These are phyloP conservation scores for Hemerocallis citrina DNA, from an alignment of 106 monocot genomes.

Conservation along the genomic window DNA sequence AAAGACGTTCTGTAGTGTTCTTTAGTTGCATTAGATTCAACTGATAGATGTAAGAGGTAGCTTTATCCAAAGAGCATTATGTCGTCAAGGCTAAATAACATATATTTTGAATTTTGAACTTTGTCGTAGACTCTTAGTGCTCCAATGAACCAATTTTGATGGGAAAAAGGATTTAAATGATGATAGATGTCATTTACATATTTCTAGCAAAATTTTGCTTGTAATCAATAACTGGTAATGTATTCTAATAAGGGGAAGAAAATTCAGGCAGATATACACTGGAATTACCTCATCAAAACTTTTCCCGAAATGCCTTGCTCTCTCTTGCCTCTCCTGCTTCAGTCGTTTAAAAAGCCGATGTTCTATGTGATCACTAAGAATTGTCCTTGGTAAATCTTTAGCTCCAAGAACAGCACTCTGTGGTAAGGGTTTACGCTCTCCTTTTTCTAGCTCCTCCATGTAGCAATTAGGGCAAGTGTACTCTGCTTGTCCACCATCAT, in stretches of 20 bases:
- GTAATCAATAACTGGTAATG: neutral
- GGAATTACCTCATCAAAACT: constrained; percentile 69
- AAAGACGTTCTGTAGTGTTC: neutral
- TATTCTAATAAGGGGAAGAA: neutral
- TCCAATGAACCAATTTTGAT: neutral
- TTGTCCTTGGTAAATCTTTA: constrained; percentile 88
- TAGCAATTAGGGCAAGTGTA: constrained; percentile 98
- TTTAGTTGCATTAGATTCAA: neutral
- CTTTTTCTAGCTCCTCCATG: constrained; percentile 73
- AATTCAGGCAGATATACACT: neutral
- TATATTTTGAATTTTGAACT: too few species aligned
- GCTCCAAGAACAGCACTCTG: constrained; percentile 98
- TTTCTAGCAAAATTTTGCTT: neutral
- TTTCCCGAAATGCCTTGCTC: constrained; percentile 71
- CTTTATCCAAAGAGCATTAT: too few species aligned
- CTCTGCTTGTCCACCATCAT: constrained; percentile 97
- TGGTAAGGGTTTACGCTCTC: constrained; percentile 81
- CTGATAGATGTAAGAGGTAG: neutral
- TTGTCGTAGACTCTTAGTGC: neutral
- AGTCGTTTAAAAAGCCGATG: constrained; percentile 64
- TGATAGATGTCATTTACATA: neutral
- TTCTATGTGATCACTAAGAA: constrained; percentile 92
- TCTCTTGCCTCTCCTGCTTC: constrained; percentile 74
- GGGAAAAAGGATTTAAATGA: neutral
- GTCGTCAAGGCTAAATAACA: too few species aligned